Conservation (phyloP, 2,329 filamentous ascomycete species). For the Cryphonectria parasitica region DNA sequence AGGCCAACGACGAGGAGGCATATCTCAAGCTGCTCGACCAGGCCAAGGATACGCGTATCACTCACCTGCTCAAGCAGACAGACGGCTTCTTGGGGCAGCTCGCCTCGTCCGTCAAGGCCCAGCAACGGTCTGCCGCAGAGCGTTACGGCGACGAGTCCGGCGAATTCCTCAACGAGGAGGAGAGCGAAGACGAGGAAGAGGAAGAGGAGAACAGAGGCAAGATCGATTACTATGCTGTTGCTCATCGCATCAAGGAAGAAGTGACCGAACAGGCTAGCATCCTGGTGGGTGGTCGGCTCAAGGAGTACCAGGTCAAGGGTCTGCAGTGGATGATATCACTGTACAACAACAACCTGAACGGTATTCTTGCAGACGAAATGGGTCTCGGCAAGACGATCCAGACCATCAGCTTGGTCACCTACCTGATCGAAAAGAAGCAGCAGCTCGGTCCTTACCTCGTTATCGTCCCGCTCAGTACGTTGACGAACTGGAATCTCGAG, state of each 20-base stretch:
- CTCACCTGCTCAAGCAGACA: slow-evolving; percentile 93
- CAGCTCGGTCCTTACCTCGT: slow-evolving; percentile 93
- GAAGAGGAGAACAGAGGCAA: slow-evolving; percentile 76
- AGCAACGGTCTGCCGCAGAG: slow-evolving; percentile 82
- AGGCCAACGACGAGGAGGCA: slow-evolving; percentile 98
- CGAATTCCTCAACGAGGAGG: slow-evolving; percentile 50
- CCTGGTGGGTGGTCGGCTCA: slow-evolving; percentile 87
- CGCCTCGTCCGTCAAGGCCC: slow-evolving; percentile 89
- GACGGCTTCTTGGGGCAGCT: slow-evolving; percentile 97
- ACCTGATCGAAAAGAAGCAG: slow-evolving; percentile 93
- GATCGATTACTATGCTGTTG: slow-evolving; percentile 98
- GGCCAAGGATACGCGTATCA: slow-evolving; percentile 99
- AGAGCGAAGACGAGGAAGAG: slow-evolving; percentile 59
- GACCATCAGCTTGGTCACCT: slow-evolving; percentile 95
- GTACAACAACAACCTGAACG: slow-evolving; percentile 99
- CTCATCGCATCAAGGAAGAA: slow-evolving; percentile 93
- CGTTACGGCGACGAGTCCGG: slow-evolving; percentile 70
- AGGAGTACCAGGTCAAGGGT: slow-evolving; percentile 98
- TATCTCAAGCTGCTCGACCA: slow-evolving; percentile 98
- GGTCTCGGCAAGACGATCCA: slow-evolving; percentile 99
- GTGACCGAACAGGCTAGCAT: slow-evolving; percentile 82
- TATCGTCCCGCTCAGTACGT: slow-evolving; percentile 93
- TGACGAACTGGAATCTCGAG: slow-evolving; percentile 98
- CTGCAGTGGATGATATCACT: slow-evolving; percentile 99
- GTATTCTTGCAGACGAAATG: slow-evolving; percentile 98